Conservation (phyloP, 1,284 basidiomycete genomes). For the Sanghuangporus baumii region DNA sequence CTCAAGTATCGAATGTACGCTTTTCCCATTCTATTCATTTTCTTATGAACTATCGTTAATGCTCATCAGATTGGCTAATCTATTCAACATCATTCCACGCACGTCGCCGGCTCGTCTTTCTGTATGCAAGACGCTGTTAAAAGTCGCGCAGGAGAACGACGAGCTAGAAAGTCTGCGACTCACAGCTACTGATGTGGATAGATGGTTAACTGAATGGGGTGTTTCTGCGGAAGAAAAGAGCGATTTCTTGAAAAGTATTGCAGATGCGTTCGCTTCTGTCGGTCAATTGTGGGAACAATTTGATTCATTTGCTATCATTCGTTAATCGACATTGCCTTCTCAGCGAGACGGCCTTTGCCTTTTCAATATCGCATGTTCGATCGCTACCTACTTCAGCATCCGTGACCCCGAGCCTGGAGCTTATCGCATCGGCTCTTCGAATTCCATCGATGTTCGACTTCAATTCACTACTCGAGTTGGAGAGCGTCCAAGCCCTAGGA, state of each 20-base stretch:
- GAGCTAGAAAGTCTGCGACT: conserved; percentile 69
- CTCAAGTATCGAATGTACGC: conserved; percentile 70
- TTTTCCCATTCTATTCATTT: conserved; percentile 5
- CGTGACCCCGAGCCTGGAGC: conserved; percentile 48
- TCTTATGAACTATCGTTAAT: conserved; percentile 3
- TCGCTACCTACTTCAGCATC: conserved; percentile 50
- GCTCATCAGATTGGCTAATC: conserved; percentile 68
- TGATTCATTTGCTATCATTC: neutral
- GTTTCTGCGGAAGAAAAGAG: conserved; percentile 63
- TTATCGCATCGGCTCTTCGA: conserved; percentile 63
- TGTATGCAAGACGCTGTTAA: conserved; percentile 65
- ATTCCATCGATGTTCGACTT: conserved; percentile 74
- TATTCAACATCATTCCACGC: conserved; percentile 80
- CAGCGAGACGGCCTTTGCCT: conserved; percentile 60
- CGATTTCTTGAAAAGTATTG: conserved; percentile 63
- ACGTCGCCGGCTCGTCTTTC: conserved; percentile 60
- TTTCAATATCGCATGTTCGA: conserved; percentile 54
- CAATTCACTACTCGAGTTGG: conserved; percentile 73
- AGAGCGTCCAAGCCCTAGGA: conserved; percentile 65
- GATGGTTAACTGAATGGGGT: conserved; percentile 77
- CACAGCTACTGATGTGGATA: conserved; percentile 55
- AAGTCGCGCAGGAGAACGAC: conserved; percentile 58
- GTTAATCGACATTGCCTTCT: neutral
- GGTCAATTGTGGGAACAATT: conserved; percentile 46
- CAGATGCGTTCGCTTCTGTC: conserved; percentile 54